Percentiles rank a stretch among this genome's conserved stretches.
phyloP scores from a whole-genome alignment of 192 early-diverging fungal genomes.

The Podila horticola region DNA sequence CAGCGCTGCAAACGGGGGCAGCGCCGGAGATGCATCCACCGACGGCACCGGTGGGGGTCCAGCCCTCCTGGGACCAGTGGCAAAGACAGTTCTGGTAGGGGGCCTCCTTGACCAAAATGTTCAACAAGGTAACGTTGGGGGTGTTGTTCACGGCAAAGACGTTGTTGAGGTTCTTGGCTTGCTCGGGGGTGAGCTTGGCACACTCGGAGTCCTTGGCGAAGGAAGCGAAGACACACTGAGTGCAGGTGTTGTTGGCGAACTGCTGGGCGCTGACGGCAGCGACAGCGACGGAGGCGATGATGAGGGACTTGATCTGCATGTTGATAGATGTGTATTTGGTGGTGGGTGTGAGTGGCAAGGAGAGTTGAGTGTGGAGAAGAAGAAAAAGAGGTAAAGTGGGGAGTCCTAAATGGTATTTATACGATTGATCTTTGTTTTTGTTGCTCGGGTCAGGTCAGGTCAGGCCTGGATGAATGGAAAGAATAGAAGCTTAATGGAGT shows the following conservation, averaged over 20 bases:
- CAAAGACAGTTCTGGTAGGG: conserved; percentile 25
- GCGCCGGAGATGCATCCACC: conserved; percentile 2
- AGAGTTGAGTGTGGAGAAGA: neutral
- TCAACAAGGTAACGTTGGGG: neutral
- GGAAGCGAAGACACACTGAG: conserved; percentile 21
- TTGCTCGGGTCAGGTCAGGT: neutral
- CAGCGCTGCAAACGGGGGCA: conserved; percentile 19
- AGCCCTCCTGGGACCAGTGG: conserved; percentile 13
- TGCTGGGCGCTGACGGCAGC: conserved; percentile 28
- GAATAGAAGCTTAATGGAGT: too few species aligned
- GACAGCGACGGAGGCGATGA: conserved; percentile 40
- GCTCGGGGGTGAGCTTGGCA: conserved; percentile 9
- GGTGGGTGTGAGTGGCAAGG: neutral
- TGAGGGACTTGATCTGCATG: conserved; percentile 53
- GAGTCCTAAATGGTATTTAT: neutral
- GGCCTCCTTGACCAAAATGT: conserved; percentile 3
- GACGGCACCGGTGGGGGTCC: conserved; percentile 3
- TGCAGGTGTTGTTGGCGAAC: conserved; percentile 33
- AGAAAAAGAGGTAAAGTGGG: neutral
- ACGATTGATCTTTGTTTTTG: neutral
- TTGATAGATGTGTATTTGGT: neutral
- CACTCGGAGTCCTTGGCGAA: conserved; percentile 32
- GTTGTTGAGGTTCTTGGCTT: neutral
- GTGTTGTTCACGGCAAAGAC: conserved; percentile 6
- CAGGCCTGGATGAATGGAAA: too few species aligned